Conservation (phyloP, 495 filamentous ascomycete species). For the Hypoxylon cercidicola region DNA sequence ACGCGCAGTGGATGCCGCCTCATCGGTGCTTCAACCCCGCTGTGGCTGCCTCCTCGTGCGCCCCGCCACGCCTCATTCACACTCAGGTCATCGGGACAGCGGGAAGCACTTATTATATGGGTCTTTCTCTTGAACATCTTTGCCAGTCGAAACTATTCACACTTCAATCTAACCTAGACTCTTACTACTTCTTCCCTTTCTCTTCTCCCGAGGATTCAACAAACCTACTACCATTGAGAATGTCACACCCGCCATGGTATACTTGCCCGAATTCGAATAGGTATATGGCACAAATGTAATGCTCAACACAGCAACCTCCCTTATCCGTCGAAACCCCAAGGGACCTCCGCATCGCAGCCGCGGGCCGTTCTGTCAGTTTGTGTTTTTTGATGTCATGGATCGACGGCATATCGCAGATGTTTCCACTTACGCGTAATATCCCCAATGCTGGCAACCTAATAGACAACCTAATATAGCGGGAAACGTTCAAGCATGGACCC, state of each 20-base stretch:
- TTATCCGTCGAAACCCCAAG: conserved; percentile 12
- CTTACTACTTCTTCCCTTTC: neutral
- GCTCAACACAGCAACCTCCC: conserved; percentile 4
- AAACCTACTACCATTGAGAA: too few species aligned
- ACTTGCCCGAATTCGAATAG: too few species aligned
- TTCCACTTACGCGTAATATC: neutral
- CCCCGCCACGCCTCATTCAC: conserved; percentile 14
- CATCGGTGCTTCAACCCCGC: conserved; percentile 16
- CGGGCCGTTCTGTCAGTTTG: conserved; percentile 5
- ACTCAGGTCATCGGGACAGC: conserved; percentile 1
- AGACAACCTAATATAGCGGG: neutral
- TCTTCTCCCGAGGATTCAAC: too few species aligned
- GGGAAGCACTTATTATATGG: too few species aligned
- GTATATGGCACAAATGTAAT: too few species aligned
- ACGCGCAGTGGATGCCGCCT: neutral
- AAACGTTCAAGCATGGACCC: neutral
- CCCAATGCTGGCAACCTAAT: neutral
- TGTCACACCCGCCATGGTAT: too few species aligned
- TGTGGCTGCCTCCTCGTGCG: conserved; percentile 22
- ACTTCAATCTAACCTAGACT: too few species aligned
- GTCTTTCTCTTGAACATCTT: too few species aligned
- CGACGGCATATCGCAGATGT: neutral
- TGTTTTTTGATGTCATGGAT: too few species aligned
- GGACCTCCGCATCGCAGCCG: conserved; percentile 22
- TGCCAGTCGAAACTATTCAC: too few species aligned